Base-by-base conservation (phyloP, 306 rosid genomes). In the Echinosophora koreensis region DNA sequence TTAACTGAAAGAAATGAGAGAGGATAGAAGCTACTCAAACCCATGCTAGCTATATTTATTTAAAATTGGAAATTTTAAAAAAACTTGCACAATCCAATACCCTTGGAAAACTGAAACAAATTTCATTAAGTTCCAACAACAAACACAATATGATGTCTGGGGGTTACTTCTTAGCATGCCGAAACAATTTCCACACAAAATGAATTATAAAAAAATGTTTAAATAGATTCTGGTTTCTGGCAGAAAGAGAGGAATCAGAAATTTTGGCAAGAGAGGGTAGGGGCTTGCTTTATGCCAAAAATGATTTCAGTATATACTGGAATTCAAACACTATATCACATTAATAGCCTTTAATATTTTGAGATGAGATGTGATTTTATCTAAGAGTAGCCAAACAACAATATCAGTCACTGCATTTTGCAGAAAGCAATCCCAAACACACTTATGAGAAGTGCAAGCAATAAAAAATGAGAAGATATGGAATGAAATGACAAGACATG, bases 1-100 rank as follows among this genome's bases (percentile, higher is more conserved):
- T 71, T 28, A 65, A 78, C 71, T 46, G 4, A 83, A 34, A 58
- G 17, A 38, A 76, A 71, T 17, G 66, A 18, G 66, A 28, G 51
- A 52, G 17, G 41, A 74, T 34, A 66, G 61, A 35, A 57, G 47
- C 55, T 55, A 44, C 13, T 63, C 12, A 69, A 6, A 62, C 56
- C 14, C 6, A 62, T 52, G 51, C 34, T 42, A 18, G 55, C 14
- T 15, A 46, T 3, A 6, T 71, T 71, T 13, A 28, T 59, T 66
- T 38, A 38, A 35, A 30, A 44, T 41, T 18, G n/a, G 58, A 37
- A 32, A 70, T 52, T 65, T 13, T 54, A 17, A 49, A 51, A 51
- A 71, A 11, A 6, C 52, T n/a, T 34, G 58, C 70, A 66, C 42
- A 76, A 57, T 30, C 42, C 16, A 10, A 18, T 42, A 60, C 52